Percentiles rank a stretch among this genome's conserved stretches.
Conservation (phyloP, 441 rosid genomes). For the Sinapis alba region DNA sequence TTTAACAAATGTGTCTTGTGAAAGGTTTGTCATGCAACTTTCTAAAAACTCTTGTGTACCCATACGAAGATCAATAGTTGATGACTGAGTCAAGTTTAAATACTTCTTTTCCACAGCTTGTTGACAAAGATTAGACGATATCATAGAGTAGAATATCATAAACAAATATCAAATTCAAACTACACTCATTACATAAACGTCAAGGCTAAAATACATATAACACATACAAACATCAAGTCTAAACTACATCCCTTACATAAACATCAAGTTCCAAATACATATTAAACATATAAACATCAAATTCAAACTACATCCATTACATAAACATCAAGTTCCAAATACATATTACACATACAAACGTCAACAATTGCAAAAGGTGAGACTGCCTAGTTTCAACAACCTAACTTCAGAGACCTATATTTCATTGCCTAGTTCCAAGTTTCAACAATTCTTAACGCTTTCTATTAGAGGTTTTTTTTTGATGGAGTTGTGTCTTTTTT, state of each 20-base stretch:
- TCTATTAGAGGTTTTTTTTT: neutral
- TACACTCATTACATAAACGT: too few species aligned
- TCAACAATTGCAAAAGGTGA: neutral
- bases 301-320: too few species aligned
- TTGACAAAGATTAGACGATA: neutral
- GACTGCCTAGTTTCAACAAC: neutral
- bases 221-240: too few species aligned
- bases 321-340: too few species aligned
- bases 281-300: too few species aligned
- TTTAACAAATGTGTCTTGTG: neutral
- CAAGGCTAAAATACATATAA: too few species aligned
- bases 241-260: too few species aligned
- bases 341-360: too few species aligned
- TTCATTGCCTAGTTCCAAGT: neutral
- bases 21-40: neutral
- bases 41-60: neutral
- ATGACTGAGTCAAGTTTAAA: neutral
- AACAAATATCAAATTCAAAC: too few species aligned
- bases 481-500: neutral
- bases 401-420: neutral
- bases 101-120: neutral
- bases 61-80: neutral
- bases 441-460: neutral
- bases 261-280: too few species aligned
- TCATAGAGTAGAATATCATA: too few species aligned